These are phyloP conservation scores for Cicer yamashitae DNA, from an alignment of 306 rosid species.

Conservation along the genomic window DNA sequence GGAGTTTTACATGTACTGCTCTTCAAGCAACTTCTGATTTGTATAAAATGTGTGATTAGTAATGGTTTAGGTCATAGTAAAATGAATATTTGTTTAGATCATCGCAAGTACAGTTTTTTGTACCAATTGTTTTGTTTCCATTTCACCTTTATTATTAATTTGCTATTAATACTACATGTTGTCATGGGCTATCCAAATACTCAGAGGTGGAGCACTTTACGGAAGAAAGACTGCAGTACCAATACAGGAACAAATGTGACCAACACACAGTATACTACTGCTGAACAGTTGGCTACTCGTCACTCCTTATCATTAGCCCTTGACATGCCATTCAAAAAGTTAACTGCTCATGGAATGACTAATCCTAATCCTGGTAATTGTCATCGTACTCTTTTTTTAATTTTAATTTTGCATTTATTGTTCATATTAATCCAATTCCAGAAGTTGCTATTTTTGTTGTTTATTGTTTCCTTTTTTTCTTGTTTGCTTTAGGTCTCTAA, in stretches of 20 bases:
- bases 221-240: constrained; percentile 56
- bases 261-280: constrained; percentile 66
- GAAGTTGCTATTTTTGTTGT: constrained; percentile 22
- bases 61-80: constrained; percentile 12
- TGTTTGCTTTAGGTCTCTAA: constrained; percentile 1
- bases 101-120: not conserved
- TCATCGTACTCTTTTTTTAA: constrained; percentile 26
- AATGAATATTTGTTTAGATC: constrained; percentile 25
- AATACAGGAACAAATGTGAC: constrained; percentile 52
- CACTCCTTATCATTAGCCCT: constrained; percentile 82
- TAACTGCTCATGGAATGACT: constrained; percentile 56
- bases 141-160: constrained; percentile 18
- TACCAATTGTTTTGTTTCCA: constrained; percentile 25
- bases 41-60: constrained; percentile 2
- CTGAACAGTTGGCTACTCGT: constrained; percentile 81
- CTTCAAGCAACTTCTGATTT: constrained; percentile 28
- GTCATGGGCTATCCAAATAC: constrained; percentile 47
- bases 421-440: constrained; percentile 17
- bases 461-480: constrained; percentile 5
- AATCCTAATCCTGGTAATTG: constrained; percentile 63
- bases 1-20: constrained; percentile 40
- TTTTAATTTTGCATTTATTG: constrained; percentile 29
- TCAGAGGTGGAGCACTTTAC: constrained; percentile 87
- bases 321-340: constrained; percentile 66
- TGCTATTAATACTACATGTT: constrained; percentile 41